Evolutionary conservation across 1,284 basidiomycete genomes (phyloP).

Genomic region (Ustilago trichophora): DNA sequence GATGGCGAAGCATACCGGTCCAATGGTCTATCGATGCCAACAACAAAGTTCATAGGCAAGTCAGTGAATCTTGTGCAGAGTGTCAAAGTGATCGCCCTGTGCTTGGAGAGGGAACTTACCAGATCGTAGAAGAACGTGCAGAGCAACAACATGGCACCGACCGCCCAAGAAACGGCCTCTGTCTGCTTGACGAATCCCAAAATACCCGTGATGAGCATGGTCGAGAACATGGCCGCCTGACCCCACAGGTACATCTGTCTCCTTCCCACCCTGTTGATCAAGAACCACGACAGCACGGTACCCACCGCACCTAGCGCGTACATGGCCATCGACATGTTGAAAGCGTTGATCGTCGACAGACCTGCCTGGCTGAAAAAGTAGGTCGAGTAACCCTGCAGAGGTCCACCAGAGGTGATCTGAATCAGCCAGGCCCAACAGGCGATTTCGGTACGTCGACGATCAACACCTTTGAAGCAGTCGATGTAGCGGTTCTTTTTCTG

Average conservation of each 20-base stretch:
- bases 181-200: conserved; percentile 50
- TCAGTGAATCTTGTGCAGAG: no score
- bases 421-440: conserved; percentile 64
- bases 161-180: conserved; percentile 62
- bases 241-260: conserved; percentile 69
- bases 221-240: conserved; percentile 66
- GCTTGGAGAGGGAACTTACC: background rate
- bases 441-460: conserved; percentile 68
- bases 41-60: no score
- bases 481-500: conserved; percentile 65
- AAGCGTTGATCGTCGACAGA: conserved; percentile 65
- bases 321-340: conserved; percentile 68
- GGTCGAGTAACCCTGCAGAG: conserved; percentile 61
- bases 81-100: background rate
- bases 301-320: conserved; percentile 67
- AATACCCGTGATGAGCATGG: conserved; percentile 70
- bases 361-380: conserved; percentile 69
- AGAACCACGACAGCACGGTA: conserved; percentile 67
- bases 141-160: conserved; percentile 68
- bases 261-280: conserved; percentile 68
- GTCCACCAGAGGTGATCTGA: conserved; percentile 64
- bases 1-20: conserved; percentile 68
- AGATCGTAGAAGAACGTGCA: conserved; percentile 68
- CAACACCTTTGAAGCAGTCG: conserved; percentile 69
- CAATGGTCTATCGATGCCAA: conserved; percentile 65